Conservation (phyloP, 2,329 filamentous ascomycete genomes). For the Emmonsiellopsis sp. region DNA sequence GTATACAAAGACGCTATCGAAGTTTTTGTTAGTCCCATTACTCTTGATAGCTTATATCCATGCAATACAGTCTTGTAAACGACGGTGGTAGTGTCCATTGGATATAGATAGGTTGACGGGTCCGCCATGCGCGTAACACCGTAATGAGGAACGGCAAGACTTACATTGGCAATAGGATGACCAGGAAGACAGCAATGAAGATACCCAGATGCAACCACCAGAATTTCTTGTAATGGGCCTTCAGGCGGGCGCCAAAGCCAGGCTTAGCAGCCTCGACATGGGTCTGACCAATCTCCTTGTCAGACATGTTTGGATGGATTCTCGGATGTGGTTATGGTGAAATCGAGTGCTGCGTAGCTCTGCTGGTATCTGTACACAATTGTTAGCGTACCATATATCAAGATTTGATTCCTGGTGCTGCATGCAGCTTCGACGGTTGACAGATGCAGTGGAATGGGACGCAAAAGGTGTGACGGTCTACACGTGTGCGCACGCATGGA, state of each 20-base stretch:
- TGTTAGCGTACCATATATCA: no score
- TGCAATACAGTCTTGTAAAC: no score
- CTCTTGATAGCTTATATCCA: no score
- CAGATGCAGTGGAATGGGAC: no score
- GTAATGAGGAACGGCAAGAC: constrained; percentile 16
- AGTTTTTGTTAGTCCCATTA: neutral
- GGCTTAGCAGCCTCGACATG: constrained; percentile 11
- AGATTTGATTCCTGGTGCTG: no score
- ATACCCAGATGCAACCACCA: constrained; percentile 49
- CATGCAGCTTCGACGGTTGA: no score
- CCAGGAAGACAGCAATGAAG: constrained; percentile 42
- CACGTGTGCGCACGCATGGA: no score
- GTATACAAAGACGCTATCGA: constrained; percentile 46
- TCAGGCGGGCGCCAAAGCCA: constrained; percentile 19
- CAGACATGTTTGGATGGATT: constrained; percentile 3
- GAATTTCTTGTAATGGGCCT: constrained; percentile 33
- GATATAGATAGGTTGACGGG: no score
- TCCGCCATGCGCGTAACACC: no score
- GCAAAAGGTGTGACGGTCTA: no score
- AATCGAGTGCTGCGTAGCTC: neutral
- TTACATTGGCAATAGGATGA: constrained; percentile 50
- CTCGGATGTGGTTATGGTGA: neutral
- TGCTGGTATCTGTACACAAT: neutral
- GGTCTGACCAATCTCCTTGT: neutral
- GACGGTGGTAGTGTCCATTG: no score